phyloP scores from a whole-genome alignment of 2,329 filamentous ascomycete genomes.

The Cyphellophora europaea region DNA sequence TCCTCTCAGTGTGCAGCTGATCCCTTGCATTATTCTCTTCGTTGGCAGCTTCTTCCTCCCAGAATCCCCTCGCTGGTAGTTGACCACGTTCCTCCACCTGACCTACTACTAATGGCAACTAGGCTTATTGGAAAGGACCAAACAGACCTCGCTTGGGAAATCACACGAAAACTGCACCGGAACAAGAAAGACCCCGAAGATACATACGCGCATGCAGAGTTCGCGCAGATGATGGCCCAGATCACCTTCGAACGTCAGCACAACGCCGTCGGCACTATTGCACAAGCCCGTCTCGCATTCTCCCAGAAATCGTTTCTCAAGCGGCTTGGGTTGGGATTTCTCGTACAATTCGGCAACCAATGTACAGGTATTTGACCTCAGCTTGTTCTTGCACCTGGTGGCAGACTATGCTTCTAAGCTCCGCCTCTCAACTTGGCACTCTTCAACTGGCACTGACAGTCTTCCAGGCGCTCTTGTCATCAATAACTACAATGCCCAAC shows the following conservation, averaged over 20 bases:
- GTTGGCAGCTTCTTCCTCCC: slow-evolving; percentile 69
- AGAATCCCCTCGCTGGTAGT: slow-evolving; percentile 66
- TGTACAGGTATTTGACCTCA: slow-evolving; percentile 1
- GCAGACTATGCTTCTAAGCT: too few relatives aligned
- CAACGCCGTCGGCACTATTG: slow-evolving; percentile 7
- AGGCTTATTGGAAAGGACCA: slow-evolving; percentile 31
- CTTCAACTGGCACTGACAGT: too few relatives aligned
- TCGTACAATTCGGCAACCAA: slow-evolving; percentile 3
- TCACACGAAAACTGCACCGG: slow-evolving; percentile 31
- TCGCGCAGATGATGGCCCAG: slow-evolving; percentile 6
- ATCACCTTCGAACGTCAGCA: slow-evolving; percentile 6
- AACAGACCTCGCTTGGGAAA: slow-evolving; percentile 34
- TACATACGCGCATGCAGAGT: slow-evolving; percentile 6
- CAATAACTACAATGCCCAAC: slow-evolving; percentile 1
- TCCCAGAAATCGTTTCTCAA: slow-evolving; percentile 5
- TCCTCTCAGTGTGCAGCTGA: slow-evolving; percentile 62
- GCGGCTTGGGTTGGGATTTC: background rate
- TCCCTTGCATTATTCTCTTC: slow-evolving; percentile 56
- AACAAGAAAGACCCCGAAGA: slow-evolving; percentile 1
- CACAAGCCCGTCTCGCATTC: slow-evolving; percentile 4
- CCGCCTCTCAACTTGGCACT: too few relatives aligned
- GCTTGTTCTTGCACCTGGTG: slow-evolving; percentile 1
- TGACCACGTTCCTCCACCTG: slow-evolving; percentile 35
- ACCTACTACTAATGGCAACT: background rate
- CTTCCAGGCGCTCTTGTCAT: too few relatives aligned